Percentiles rank a stretch among this genome's conserved stretches.
Evolutionary conservation across 306 rosid genomes (phyloP).

Genomic region (Pyrus betulifolia): DNA sequence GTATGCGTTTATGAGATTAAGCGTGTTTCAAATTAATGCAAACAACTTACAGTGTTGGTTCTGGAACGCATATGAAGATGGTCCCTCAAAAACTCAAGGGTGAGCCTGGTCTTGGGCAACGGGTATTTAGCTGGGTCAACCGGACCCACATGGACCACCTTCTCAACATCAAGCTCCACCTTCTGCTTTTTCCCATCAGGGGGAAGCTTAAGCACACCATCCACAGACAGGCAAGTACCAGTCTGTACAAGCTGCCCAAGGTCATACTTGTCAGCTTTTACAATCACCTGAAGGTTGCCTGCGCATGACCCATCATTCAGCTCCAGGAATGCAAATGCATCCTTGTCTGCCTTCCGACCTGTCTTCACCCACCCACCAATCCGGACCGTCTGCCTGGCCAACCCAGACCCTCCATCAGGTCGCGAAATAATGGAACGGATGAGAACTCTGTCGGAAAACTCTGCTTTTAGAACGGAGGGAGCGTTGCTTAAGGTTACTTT

Average conservation of each 20-base stretch:
- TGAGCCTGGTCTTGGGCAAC: constrained; percentile 65
- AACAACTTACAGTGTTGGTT: constrained; percentile 62
- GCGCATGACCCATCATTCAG: constrained; percentile 83
- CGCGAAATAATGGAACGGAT: constrained; percentile 58
- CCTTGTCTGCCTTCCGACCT: constrained; percentile 92
- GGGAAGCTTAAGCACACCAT: constrained; percentile 69
- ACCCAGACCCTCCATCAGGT: constrained; percentile 68
- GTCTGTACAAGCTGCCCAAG: constrained; percentile 73
- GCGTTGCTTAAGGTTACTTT: constrained; percentile 20
- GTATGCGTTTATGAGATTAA: neutral
- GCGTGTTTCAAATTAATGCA: neutral
- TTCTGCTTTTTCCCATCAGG: constrained; percentile 78
- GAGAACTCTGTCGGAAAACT: constrained; percentile 78
- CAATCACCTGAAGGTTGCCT: constrained; percentile 75
- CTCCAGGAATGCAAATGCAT: constrained; percentile 82
- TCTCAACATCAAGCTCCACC: constrained; percentile 71
- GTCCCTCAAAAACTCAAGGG: constrained; percentile 76
- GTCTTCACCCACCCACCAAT: constrained; percentile 95
- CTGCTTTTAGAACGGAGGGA: constrained; percentile 19
- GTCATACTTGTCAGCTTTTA: constrained; percentile 62
- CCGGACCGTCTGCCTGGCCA: constrained; percentile 51
- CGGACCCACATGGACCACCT: constrained; percentile 67
- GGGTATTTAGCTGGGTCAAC: constrained; percentile 92
- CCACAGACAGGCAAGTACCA: constrained; percentile 73
- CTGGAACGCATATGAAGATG: constrained; percentile 81